Evolutionary conservation across 352 stramenopile species (phyloP).

Genomic region (Phytophthora meadii): DNA sequence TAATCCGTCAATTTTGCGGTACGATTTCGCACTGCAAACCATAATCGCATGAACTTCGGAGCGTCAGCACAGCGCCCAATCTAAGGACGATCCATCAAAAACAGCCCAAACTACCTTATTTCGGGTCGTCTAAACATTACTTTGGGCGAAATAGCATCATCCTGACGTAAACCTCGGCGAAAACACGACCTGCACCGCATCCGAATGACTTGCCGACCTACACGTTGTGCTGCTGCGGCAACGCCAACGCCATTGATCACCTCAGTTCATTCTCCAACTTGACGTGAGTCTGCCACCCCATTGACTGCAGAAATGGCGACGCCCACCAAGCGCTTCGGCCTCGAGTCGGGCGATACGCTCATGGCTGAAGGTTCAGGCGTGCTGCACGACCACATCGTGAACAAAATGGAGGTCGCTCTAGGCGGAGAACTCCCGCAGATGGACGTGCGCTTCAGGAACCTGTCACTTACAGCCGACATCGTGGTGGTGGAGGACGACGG

Average conservation of each 20-base stretch:
- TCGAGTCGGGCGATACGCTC: conserved; percentile 15
- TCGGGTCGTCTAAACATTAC: no score
- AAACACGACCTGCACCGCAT: no score
- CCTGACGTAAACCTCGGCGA: no score
- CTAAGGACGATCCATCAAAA: no score
- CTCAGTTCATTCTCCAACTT: conserved; percentile 5
- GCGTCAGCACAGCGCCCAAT: no score
- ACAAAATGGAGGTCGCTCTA: conserved; percentile 31
- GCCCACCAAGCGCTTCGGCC: conserved; percentile 5
- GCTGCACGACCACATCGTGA: conserved; percentile 16
- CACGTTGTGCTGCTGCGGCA: no score
- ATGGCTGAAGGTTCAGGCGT: conserved; percentile 7
- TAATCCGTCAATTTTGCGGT: no score
- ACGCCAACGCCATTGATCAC: neutral
- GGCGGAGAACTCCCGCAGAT: conserved; percentile 39
- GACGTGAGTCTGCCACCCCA: conserved; percentile 7
- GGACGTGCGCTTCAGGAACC: conserved; percentile 52
- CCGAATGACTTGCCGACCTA: no score
- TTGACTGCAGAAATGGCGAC: neutral
- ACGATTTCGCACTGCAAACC: no score
- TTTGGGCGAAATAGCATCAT: no score
- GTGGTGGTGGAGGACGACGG: conserved; percentile 32
- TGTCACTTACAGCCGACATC: conserved; percentile 45
- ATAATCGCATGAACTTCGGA: no score
- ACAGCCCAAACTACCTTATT: no score